Base-by-base conservation (phyloP, 495 filamentous ascomycete species). In the Echria macrotheca region DNA sequence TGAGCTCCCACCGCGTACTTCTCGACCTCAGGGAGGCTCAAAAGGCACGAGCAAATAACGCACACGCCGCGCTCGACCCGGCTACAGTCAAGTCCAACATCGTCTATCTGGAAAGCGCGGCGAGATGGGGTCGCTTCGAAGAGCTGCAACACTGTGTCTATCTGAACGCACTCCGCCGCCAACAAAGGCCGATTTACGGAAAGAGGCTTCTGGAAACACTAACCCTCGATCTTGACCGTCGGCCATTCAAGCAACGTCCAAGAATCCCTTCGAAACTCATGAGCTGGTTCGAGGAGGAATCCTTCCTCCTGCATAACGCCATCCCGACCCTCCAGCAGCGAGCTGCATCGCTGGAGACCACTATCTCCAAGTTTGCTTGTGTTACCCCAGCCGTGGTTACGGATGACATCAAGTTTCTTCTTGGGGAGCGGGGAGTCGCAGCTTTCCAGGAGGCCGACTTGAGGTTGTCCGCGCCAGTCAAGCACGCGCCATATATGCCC, bases 341-440 rank as follows among this genome's bases (percentile, higher is more conserved):
- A 4, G 77, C 89, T 1, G 73, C 76, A 21, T 70, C 73, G 2
- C 76, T 95, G 70, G 79, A 88, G 53, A 77, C 79, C 1, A 82
- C 79, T n/a, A 81, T 96, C 39, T 81, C 84, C 50, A 85, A 90
- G 60, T 97, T 96, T 56, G 86, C 82, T 23, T 97, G 90, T 53
- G 82, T 95, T 43, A 97, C 91, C 0, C 91, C 91, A 0, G 82
- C 88, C 10, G 90, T 88, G 25, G 79, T 93, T 12, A 88, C 91
- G 1, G 73, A 82, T 10, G 89, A 94, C 41, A 75, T 91, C 58
- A 75, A 81, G 39, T 70, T 88, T 25, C 69, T 84, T 4, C 72
- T 90, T 12, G 83, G 80, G 1, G 57, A 65, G 2, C 65, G 57
- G 22, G 85, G 84, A 0, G 70, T 88, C 11, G 71, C 84, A 39